Evolutionary conservation across 495 filamentous ascomycete species (phyloP).

Genomic region (Penicillium pancosmium): DNA sequence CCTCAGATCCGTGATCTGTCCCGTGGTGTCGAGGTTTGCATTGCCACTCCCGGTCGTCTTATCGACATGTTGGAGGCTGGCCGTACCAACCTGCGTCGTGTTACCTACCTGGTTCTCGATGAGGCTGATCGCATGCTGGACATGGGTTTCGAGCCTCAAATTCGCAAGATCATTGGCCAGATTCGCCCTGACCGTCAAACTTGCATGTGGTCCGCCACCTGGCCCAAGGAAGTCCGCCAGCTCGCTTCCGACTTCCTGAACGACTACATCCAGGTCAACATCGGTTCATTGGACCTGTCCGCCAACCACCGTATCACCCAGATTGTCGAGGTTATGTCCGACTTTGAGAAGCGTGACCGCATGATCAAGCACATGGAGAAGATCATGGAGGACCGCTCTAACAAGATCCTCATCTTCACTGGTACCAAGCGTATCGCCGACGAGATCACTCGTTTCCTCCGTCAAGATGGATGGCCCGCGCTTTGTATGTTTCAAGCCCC

Average conservation of each 20-base stretch:
- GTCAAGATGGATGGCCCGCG: constrained; percentile 98
- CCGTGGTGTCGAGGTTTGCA: constrained; percentile 95
- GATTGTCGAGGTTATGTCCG: constrained; percentile 91
- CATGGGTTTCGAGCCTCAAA: constrained; percentile 99
- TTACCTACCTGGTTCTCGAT: constrained; percentile 96
- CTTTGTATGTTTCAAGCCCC: constrained; percentile 68
- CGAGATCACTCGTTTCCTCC: constrained; percentile 97
- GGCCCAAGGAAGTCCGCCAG: constrained; percentile 98
- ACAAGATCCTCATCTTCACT: constrained; percentile 95
- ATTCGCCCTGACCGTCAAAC: constrained; percentile 99
- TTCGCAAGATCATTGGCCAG: constrained; percentile 95
- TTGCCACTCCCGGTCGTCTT: constrained; percentile 94
- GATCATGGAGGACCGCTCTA: constrained; percentile 93
- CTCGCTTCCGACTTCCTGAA: constrained; percentile 93
- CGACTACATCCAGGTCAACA: constrained; percentile 98
- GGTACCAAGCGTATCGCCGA: constrained; percentile 98
- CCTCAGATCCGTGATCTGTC: constrained; percentile 93
- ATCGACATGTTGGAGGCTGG: constrained; percentile 98
- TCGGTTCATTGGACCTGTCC: constrained; percentile 94
- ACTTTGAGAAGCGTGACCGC: constrained; percentile 95
- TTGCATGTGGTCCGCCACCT: constrained; percentile 99
- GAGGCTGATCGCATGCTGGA: constrained; percentile 99
- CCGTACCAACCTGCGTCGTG: constrained; percentile 96
- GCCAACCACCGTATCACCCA: constrained; percentile 99
- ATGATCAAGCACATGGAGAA: constrained; percentile 98